Conservation (phyloP, 495 filamentous ascomycete species). For the Xylaria flabelliformis region DNA sequence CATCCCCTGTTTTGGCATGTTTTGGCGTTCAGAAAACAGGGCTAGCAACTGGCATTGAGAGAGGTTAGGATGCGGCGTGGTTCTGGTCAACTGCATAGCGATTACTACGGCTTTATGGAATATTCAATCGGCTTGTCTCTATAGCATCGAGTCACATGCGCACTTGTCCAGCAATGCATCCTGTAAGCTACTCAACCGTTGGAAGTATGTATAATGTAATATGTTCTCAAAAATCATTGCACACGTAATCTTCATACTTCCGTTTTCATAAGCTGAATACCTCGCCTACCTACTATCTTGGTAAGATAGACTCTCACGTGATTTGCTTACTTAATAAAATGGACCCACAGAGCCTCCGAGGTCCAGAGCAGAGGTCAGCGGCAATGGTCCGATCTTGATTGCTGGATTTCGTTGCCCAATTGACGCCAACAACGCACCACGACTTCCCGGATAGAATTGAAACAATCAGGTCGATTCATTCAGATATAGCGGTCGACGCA, state of each 20-base stretch:
- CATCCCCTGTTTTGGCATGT: not conserved
- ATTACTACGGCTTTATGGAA: not conserved
- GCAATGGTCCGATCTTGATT: constrained; percentile 2
- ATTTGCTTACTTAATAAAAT: not conserved
- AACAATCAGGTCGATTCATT: not conserved
- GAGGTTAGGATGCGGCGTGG: constrained; percentile 7
- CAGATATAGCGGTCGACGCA: not conserved
- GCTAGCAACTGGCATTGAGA: not conserved
- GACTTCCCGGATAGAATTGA: not conserved
- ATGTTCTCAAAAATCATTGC: not conserved
- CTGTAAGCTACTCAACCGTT: not conserved
- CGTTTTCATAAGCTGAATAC: not conserved
- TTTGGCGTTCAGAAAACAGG: not conserved
- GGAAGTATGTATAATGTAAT: constrained; percentile 2
- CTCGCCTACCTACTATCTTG: not conserved
- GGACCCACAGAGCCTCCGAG: not conserved
- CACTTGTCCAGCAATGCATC: not conserved
- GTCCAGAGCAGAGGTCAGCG: not conserved
- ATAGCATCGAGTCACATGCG: not conserved
- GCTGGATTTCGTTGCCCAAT: constrained; percentile 4
- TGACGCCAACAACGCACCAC: constrained; percentile 10
- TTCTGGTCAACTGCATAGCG: constrained; percentile 22
- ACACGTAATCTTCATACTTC: not conserved
- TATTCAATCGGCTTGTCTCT: constrained; percentile 11
- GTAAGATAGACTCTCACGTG: not conserved